Evolutionary conservation across 2,329 filamentous ascomycete genomes (phyloP).

Genomic region (Eutypella sp.): DNA sequence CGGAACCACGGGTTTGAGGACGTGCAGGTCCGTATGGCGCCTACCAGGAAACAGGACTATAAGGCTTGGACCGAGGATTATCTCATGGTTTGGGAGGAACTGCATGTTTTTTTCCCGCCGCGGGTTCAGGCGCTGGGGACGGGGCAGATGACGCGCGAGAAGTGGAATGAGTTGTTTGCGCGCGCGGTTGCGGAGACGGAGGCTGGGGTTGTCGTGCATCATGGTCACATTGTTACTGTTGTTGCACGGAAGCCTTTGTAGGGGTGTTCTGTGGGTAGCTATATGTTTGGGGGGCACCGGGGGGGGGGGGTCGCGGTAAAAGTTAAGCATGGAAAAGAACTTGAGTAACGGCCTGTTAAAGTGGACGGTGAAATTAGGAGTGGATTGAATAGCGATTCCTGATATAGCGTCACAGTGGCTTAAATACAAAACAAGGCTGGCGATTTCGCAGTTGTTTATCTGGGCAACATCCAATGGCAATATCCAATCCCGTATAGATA

Average conservation of each 20-base stretch:
- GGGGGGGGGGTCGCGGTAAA: too few species aligned
- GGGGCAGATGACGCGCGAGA: background rate
- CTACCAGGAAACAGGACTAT: slow-evolving; percentile 1
- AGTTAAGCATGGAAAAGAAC: too few species aligned
- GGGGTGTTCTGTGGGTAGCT: too few species aligned
- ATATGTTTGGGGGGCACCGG: too few species aligned
- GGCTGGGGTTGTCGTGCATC: background rate
- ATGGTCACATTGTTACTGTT: background rate
- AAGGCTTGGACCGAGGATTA: slow-evolving; percentile 9
- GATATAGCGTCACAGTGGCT: too few species aligned
- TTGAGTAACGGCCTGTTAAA: too few species aligned
- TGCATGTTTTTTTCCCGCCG: background rate
- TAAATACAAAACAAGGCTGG: too few species aligned
- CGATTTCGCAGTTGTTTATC: too few species aligned
- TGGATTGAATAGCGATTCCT: too few species aligned
- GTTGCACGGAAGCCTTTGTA: background rate
- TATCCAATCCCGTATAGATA: too few species aligned
- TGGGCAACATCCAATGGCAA: too few species aligned
- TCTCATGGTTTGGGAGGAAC: slow-evolving; percentile 7
- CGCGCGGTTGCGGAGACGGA: background rate
- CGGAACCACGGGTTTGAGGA: background rate
- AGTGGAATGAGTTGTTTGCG: background rate
- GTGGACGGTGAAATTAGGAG: too few species aligned
- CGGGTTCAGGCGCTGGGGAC: background rate
- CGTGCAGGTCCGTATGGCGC: background rate